Evolutionary conservation across 805 yeast genomes (phyloP).

Genomic region (Saccharomycopsis fodiens): DNA sequence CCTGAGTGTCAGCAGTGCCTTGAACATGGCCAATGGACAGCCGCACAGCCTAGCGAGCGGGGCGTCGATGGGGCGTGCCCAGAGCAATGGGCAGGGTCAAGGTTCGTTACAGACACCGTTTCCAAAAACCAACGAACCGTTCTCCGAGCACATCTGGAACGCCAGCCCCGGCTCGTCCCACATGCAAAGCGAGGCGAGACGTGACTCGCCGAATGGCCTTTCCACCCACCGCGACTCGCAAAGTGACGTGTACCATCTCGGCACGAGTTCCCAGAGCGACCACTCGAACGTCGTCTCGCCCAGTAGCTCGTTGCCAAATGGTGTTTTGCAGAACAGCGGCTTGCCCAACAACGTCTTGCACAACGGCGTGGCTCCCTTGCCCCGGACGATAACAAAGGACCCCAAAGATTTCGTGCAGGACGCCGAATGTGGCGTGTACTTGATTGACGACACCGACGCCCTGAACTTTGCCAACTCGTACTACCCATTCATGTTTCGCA

Average conservation of each 20-base stretch:
- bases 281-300: background rate
- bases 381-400: background rate
- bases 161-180: background rate
- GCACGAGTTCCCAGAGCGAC: background rate
- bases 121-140: background rate
- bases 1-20: background rate
- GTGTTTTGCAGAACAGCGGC: background rate
- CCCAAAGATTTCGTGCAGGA: background rate
- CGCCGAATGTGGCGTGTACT: constrained; percentile 3
- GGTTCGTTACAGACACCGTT: no score
- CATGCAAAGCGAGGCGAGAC: background rate
- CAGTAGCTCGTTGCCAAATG: no score
- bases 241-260: background rate
- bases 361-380: no score
- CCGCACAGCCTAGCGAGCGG: no score
- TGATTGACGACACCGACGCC: constrained; percentile 6
- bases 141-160: background rate
- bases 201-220: background rate
- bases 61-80: background rate
- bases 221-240: background rate
- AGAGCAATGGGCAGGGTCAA: background rate
- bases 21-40: no score
- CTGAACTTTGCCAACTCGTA: constrained; percentile 8
- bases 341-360: background rate
- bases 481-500: constrained; percentile 5